A percentile compares a stretch with the other conserved stretches of the same genome.
Evolutionary conservation across 306 rosid genomes (phyloP).

Genomic region (Glycine soja): DNA sequence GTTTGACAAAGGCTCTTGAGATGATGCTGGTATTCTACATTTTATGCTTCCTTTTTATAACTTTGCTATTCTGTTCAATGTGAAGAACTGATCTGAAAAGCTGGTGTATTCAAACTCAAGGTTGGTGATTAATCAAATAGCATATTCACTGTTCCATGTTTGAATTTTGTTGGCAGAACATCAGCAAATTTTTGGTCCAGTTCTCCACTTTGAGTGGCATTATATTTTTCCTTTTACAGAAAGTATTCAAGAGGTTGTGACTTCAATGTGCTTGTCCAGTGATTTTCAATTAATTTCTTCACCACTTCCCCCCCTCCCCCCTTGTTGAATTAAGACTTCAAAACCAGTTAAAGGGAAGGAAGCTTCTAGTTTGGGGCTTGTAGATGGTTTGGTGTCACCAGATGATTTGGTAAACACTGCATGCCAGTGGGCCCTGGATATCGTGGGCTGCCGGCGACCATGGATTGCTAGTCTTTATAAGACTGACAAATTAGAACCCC

Average conservation of each 20-base stretch:
- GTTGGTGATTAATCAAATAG: constrained; percentile 16
- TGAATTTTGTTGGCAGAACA: constrained; percentile 3
- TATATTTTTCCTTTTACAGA: constrained; percentile 22
- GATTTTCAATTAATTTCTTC: constrained; percentile 44
- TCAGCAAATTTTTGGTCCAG: constrained; percentile 35
- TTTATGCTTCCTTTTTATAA: constrained; percentile 21
- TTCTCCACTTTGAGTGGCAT: constrained; percentile 45
- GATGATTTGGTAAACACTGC: constrained; percentile 77
- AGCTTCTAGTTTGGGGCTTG: constrained; percentile 83
- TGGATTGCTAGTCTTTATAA: constrained; percentile 90
- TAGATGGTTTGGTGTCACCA: constrained; percentile 79
- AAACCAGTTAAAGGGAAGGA: constrained; percentile 87
- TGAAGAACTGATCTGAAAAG: constrained; percentile 43
- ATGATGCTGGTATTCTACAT: constrained; percentile 82
- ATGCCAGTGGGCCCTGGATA: constrained; percentile 87
- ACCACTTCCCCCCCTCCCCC: neutral
- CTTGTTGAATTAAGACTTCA: constrained; percentile 63
- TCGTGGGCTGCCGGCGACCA: constrained; percentile 68
- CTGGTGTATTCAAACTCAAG: constrained; percentile 28
- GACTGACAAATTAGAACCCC: constrained; percentile 85
- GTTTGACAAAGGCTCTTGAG: constrained; percentile 88
- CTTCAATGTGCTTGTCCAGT: constrained; percentile 26
- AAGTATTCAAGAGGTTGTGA: constrained; percentile 21
- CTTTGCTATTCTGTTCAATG: constrained; percentile 24
- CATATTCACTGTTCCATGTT: constrained; percentile 22